Evolutionary conservation across 2,329 filamentous ascomycete species (phyloP), one percentile per base, ranked within the genome.

Genomic region (Rhynchosporium secalis): DNA sequence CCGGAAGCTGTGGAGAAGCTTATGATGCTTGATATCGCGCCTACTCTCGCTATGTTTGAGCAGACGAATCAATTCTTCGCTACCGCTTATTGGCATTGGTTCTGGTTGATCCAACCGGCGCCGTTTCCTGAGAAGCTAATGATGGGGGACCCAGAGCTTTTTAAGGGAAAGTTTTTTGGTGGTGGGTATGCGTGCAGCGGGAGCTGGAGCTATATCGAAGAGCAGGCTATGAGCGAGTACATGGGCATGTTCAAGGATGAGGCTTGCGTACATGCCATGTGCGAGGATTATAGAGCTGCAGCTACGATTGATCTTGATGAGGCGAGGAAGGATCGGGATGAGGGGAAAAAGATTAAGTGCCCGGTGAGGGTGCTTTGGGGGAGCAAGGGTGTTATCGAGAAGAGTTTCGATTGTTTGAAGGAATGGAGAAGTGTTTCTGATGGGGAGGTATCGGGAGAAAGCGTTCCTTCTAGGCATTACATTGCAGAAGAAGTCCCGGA

Each of bases 81-180:
- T 0, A 75, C 75, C 33, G 76, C 77, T 0, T 85, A 84, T 70
- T 85, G 80, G 67, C 83, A 86, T 72, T 86, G 83, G 83, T 84
- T 83, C 58, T 80, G 86, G 65, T 76, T 86, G 26, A 81, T 84
- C 8, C 83, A 86, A 69, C 70, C 74, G 0, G 73, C 73, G 4
- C 80, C 83, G 0, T 76, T 85, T 4, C 83, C 80, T 0, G 82
- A 85, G 68, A 77, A 75, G 46, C 72, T 83, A 52, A 78, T 80
- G 43, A 33, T 72, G 0, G 72, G 69, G 0, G 70, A 74, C 29
- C 76, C 78, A 3, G 69, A 75, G 6, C 72, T 74, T 40, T 77
- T 82, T n/a, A 73, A 77, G 0, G 74, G 77, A 20, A 69, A 75
- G 45, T 82, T 63, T 59, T 65, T 62, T 20, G 66, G 66, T 2